Evolutionary conservation across 306 rosid genomes (phyloP).

Genomic region (Quercus agrifolia): DNA sequence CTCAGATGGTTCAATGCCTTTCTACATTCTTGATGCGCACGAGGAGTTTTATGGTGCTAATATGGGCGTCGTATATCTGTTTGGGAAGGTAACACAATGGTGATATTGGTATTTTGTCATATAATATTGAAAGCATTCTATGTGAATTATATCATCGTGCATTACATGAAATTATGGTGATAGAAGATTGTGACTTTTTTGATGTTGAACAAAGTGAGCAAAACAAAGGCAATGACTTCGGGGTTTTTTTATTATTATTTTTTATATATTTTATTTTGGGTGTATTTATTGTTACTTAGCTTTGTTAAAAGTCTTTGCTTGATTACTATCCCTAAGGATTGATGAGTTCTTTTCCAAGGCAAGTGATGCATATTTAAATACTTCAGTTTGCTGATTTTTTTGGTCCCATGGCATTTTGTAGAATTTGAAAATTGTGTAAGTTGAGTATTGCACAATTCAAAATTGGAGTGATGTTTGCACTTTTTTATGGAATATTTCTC

Average conservation of each 20-base stretch:
- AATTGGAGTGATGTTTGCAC: neutral
- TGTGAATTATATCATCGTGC: neutral
- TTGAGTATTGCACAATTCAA: neutral
- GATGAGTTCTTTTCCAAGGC: neutral
- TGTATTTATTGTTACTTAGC: neutral
- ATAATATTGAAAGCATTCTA: neutral
- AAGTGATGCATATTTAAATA: neutral
- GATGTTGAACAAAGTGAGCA: neutral
- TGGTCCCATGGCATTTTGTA: neutral
- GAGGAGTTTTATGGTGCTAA: conserved; percentile 83
- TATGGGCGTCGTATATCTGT: conserved; percentile 74
- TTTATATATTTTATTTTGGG: too few relatives aligned
- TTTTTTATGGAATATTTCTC: neutral
- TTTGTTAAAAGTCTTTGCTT: neutral
- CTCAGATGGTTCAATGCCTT: conserved; percentile 64
- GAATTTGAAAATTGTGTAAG: neutral
- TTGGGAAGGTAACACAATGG: conserved; percentile 74
- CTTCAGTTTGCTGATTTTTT: neutral
- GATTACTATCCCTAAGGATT: neutral
- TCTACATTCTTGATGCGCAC: conserved; percentile 75
- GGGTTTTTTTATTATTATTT: neutral
- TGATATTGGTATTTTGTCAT: neutral
- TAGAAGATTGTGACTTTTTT: neutral
- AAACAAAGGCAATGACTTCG: neutral
- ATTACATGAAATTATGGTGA: neutral